A percentile compares a stretch with the other conserved stretches of the same genome.
phyloP scores from a whole-genome alignment of 768 basidiomycete genomes.

The Leccinum ochraceum region DNA sequence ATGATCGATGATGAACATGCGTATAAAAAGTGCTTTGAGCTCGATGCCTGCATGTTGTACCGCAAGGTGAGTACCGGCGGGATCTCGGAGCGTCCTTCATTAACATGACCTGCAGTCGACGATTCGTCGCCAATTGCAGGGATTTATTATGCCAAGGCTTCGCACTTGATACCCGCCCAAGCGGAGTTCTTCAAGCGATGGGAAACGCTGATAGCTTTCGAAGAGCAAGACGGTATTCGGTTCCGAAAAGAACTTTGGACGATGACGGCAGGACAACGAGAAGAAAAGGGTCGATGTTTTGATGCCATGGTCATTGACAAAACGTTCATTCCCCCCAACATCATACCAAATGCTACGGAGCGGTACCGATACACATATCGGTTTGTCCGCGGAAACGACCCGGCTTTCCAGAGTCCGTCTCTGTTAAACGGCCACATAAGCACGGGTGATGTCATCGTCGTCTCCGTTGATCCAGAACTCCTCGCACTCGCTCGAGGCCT shows the following conservation, averaged over 20 bases:
- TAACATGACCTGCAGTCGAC: no score
- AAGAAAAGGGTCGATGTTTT: constrained; percentile 83
- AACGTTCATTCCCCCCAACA: constrained; percentile 34
- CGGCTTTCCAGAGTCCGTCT: constrained; percentile 14
- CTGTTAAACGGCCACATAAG: constrained; percentile 80
- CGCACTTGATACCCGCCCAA: constrained; percentile 71
- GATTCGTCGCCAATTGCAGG: constrained; percentile 54
- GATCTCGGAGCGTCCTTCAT: no score
- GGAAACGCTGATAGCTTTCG: constrained; percentile 82
- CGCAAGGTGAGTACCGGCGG: no score
- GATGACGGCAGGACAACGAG: constrained; percentile 76
- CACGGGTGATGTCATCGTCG: constrained; percentile 77
- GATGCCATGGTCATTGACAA: constrained; percentile 70
- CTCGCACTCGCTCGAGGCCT: constrained; percentile 84
- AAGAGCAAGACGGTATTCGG: constrained; percentile 83
- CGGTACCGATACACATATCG: constrained; percentile 82
- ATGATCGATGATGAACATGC: no score
- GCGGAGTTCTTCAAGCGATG: constrained; percentile 84
- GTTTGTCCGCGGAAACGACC: constrained; percentile 47
- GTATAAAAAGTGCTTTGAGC: no score
- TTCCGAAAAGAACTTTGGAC: constrained; percentile 96
- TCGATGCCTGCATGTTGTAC: no score
- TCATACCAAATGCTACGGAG: constrained; percentile 41
- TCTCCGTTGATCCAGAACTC: constrained; percentile 88
- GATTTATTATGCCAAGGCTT: constrained; percentile 75